These are phyloP conservation scores for Brassica incana DNA, from an alignment of 345 rosid species.

Conservation along the genomic window DNA sequence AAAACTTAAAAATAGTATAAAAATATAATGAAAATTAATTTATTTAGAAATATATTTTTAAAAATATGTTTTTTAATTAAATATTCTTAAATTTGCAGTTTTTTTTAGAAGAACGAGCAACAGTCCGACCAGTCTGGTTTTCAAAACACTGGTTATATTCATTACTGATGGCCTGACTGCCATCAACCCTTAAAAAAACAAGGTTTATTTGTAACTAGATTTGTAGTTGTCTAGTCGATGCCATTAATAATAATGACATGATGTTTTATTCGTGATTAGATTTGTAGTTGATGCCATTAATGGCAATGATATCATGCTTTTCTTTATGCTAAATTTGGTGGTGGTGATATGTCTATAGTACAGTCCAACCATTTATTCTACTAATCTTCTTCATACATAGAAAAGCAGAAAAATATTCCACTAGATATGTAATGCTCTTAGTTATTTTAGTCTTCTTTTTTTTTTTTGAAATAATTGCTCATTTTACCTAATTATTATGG, in stretches of 20 bases:
- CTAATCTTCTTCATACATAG: not conserved
- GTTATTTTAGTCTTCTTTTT: not conserved
- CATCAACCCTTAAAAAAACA: not conserved
- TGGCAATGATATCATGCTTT: constrained; percentile 25
- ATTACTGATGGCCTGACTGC: not conserved
- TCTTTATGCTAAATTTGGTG: constrained; percentile 28
- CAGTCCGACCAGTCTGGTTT: no score
- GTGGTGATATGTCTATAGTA: constrained; percentile 13
- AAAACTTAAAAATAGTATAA: no score
- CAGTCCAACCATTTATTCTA: constrained; percentile 9
- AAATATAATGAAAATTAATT: no score
- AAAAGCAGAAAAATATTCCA: not conserved
- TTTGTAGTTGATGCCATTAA: constrained; percentile 21
- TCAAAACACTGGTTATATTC: not conserved
- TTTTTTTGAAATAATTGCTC: not conserved
- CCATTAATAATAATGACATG: constrained; percentile 28
- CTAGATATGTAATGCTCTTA: not conserved
- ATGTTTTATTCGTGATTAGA: constrained; percentile 1
- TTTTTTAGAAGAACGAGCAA: no score
- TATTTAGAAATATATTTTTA: no score
- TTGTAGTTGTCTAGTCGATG: constrained; percentile 1
- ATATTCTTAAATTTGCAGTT: no score
- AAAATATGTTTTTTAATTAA: no score
- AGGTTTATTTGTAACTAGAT: not conserved
- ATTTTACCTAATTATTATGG: not conserved